Conservation (phyloP, 208 protist genomes). For the Trichomonas tenax region DNA sequence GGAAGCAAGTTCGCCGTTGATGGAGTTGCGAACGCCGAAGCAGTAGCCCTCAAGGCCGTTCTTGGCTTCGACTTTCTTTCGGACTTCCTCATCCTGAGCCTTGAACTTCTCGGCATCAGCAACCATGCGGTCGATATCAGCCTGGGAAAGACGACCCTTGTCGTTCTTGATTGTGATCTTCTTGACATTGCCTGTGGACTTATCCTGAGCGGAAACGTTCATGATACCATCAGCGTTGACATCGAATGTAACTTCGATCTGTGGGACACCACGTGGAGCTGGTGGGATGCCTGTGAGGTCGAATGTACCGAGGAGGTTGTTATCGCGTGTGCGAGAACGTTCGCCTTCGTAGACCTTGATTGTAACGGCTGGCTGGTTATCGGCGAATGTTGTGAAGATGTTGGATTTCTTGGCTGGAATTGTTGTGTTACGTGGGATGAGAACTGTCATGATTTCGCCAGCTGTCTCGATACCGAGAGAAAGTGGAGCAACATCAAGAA, state of each 20-base stretch:
- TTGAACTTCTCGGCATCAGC: constrained; percentile 38
- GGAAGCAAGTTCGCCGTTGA: constrained; percentile 24
- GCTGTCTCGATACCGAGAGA: constrained; percentile 68
- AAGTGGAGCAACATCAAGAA: constrained; percentile 50
- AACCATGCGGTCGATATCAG: constrained; percentile 53
- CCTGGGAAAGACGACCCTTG: constrained; percentile 68
- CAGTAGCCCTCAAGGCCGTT: constrained; percentile 40
- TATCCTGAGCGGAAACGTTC: too few relatives aligned
- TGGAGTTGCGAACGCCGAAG: constrained; percentile 35
- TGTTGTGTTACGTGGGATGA: too few relatives aligned
- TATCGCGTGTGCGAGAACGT: too few relatives aligned
- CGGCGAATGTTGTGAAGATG: too few relatives aligned
- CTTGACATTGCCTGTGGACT: constrained; percentile 60
- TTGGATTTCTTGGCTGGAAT: too few relatives aligned
- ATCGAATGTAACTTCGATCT: too few relatives aligned
- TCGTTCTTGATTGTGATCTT: constrained; percentile 67
- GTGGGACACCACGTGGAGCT: too few relatives aligned
- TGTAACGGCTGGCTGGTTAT: constrained; percentile 83
- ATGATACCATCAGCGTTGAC: too few relatives aligned
- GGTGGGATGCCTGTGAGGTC: too few relatives aligned
- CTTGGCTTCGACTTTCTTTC: constrained; percentile 36
- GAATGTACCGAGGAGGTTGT: too few relatives aligned
- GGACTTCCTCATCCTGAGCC: constrained; percentile 30
- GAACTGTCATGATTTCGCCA: too few relatives aligned
- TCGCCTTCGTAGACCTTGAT: constrained; percentile 96